A percentile compares a stretch with the other conserved stretches of the same genome.
Conservation (phyloP, 768 basidiomycete species). For the Floccularia luteovirens region DNA sequence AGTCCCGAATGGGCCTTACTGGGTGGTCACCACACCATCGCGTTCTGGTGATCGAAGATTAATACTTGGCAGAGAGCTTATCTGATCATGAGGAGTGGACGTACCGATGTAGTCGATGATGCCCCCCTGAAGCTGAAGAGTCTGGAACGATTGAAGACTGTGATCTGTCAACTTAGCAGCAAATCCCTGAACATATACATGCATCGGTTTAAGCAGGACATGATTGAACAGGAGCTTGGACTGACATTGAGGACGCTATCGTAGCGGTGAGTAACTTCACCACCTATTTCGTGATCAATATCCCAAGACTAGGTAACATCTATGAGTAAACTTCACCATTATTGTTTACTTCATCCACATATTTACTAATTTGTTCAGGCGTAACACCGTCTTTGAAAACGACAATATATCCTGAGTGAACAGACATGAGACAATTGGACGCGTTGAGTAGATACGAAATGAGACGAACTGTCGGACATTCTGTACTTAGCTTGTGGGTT, state of each 20-base stretch:
- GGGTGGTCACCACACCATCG: slow-evolving; percentile 28
- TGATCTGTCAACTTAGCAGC: slow-evolving; percentile 25
- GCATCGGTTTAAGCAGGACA: neutral
- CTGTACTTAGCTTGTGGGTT: too few species aligned
- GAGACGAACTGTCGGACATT: slow-evolving; percentile 5
- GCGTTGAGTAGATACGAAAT: neutral
- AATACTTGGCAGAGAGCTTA: neutral
- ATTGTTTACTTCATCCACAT: slow-evolving; percentile 23
- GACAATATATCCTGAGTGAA: slow-evolving; percentile 39
- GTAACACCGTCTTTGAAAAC: slow-evolving; percentile 42
- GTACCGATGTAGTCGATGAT: slow-evolving; percentile 15
- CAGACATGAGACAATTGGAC: neutral
- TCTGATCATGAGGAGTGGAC: neutral
- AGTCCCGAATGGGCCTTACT: slow-evolving; percentile 15
- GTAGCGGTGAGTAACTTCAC: slow-evolving; percentile 32
- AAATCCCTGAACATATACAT: slow-evolving; percentile 29
- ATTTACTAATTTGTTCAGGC: slow-evolving; percentile 31
- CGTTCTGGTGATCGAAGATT: slow-evolving; percentile 20
- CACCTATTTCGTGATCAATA: slow-evolving; percentile 22
- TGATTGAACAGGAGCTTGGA: neutral
- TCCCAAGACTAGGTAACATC: neutral
- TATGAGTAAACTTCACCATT: slow-evolving; percentile 23
- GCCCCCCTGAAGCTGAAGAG: slow-evolving; percentile 7
- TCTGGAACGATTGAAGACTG: slow-evolving; percentile 15
- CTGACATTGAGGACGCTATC: slow-evolving; percentile 29